Conservation (phyloP, 257 asterid genomes). For the Solanum pimpinellifolium region DNA sequence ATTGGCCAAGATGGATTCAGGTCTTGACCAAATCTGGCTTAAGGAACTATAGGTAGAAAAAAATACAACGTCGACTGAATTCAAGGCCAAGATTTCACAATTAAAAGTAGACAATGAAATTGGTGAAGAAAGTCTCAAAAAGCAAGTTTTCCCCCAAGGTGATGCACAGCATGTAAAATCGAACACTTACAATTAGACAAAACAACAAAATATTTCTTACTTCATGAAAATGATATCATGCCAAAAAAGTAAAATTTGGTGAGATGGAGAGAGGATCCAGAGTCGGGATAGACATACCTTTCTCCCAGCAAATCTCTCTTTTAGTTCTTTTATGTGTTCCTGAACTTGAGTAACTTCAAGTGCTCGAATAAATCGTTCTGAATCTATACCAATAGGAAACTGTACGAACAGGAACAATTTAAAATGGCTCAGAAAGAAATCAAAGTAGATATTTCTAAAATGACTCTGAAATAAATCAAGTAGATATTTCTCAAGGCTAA, state of each 20-base stretch:
- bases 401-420: conserved; percentile 16
- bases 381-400: conserved; percentile 95
- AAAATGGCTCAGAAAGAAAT: not conserved
- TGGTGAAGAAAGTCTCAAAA: not conserved
- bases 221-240: not conserved
- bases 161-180: not conserved
- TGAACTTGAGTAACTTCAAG: conserved; percentile 55
- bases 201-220: not conserved
- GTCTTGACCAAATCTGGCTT: not conserved
- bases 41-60: not conserved
- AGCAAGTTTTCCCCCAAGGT: not conserved
- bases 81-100: not conserved
- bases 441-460: not conserved
- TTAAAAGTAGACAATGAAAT: not conserved
- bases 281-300: conserved; percentile 38
- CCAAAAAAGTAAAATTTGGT: not conserved
- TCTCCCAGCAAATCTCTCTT: conserved; percentile 79
- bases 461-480: not conserved
- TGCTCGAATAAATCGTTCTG: conserved; percentile 78
- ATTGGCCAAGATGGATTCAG: not conserved
- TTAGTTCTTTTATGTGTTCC: conserved; percentile 46
- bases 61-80: not conserved
- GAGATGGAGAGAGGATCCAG: not conserved
- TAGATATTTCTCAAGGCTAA: not conserved
- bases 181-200: not conserved